phyloP scores from a whole-genome alignment of 768 basidiomycete species.

The Piloderma croceum region DNA sequence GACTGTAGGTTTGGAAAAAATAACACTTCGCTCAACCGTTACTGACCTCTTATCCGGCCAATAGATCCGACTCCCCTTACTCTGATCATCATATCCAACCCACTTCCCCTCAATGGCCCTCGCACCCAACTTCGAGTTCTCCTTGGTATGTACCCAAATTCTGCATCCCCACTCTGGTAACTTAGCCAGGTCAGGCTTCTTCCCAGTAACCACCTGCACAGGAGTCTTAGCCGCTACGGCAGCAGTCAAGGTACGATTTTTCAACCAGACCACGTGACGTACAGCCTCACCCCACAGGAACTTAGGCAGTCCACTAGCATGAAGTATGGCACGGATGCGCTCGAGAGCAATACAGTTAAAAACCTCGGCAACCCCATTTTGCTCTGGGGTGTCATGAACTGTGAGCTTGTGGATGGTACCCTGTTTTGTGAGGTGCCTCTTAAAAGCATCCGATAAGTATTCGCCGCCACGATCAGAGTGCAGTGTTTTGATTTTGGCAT shows the following conservation, averaged over 20 bases:
- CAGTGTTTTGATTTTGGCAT: constrained; percentile 12
- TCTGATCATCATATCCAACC: neutral
- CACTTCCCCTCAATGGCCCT: neutral
- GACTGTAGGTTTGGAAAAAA: constrained; percentile 4
- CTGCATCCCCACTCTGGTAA: constrained; percentile 29
- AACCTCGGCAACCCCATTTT: constrained; percentile 28
- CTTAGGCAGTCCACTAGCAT: constrained; percentile 16
- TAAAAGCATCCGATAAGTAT: constrained; percentile 20
- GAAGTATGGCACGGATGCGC: constrained; percentile 16
- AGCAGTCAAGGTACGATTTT: constrained; percentile 20
- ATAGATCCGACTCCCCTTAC: neutral
- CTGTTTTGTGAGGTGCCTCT: constrained; percentile 9
- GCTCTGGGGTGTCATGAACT: constrained; percentile 22
- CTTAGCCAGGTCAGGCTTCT: constrained; percentile 22
- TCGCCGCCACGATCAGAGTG: constrained; percentile 24
- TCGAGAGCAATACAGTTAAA: constrained; percentile 23
- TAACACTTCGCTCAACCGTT: constrained; percentile 11
- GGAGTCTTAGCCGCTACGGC: constrained; percentile 10
- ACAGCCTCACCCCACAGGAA: constrained; percentile 13
- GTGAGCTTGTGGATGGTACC: constrained; percentile 22
- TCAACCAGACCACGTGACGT: constrained; percentile 16
- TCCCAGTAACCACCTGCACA: constrained; percentile 13
- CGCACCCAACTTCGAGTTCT: constrained; percentile 12
- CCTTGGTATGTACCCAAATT: constrained; percentile 25
- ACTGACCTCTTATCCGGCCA: neutral